Base-by-base conservation (phyloP, 148 eudicot species). In the Rheum nobile region DNA sequence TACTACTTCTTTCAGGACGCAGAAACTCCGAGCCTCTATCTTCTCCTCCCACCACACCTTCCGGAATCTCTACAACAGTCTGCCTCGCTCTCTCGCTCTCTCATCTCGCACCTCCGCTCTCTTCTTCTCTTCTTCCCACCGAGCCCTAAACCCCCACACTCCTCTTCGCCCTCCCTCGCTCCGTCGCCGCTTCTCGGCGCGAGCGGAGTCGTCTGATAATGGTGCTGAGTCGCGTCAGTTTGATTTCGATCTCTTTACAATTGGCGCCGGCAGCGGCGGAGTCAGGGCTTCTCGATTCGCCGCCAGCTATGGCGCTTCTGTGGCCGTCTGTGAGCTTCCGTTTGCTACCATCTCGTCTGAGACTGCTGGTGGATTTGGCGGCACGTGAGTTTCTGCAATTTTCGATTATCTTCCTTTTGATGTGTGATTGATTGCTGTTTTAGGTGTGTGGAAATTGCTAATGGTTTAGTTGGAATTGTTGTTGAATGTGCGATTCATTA, bases 231-330 rank as follows among this genome's bases (percentile, higher is more conserved):
- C 79, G n/a, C 79, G 81, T 4, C 77, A 78, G 11, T 95, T 77
- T 65, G 98, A 95, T 63, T 95, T 82, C 73, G 98, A 95, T 76
- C 84, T 95, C 31, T 91, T 95, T 73, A 95, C 98, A 1, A 85
- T 95, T 68, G 98, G 99, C 0, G 99, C 97, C 8, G 97, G 99
- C 0, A 92, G 97, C 38, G 99, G 99, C 28, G 96, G 99, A 6
- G 97, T 95, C 22, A 87, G 97, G 82, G 99, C 96, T 70, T 84
- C 99, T 4, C 92, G 97, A 16, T 90, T 95, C 37, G 97, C 99
- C 2, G 67, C 97, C 39, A 89, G 80, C 82, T 90, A 79, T 31
- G 97, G 97, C n/a, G 99, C 99, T 35, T 77, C 84, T 11, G 96
- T 86, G 19, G 99, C 97, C 34, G 88, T 95, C 0, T 95, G 97